phyloP scores from a whole-genome alignment of 805 yeast species.

The Metschnikowia borealis region DNA sequence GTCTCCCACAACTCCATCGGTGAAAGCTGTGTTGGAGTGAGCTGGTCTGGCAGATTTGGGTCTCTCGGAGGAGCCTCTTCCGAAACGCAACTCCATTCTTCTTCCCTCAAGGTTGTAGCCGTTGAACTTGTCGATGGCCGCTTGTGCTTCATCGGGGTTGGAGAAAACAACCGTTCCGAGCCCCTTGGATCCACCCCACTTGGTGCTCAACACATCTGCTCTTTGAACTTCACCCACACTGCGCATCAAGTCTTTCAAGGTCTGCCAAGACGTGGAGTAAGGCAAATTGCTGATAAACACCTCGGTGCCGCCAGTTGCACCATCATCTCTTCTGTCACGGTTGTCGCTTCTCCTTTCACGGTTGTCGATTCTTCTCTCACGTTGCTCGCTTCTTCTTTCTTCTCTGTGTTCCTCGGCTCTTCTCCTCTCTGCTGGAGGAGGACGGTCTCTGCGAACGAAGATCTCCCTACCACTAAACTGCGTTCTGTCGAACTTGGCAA shows the following conservation, averaged over 20 bases:
- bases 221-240: constrained; percentile 72
- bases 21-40: constrained; percentile 50
- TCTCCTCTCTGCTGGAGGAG: constrained; percentile 57
- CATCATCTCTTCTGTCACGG: constrained; percentile 10
- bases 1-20: constrained; percentile 61
- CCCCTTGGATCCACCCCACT: constrained; percentile 77
- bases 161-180: constrained; percentile 76
- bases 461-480: constrained; percentile 70
- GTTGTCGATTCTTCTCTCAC: constrained; percentile 8
- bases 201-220: constrained; percentile 70
- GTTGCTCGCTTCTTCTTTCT: constrained; percentile 17
- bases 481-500: constrained; percentile 61
- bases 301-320: constrained; percentile 45
- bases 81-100: constrained; percentile 73
- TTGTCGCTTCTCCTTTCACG: neutral
- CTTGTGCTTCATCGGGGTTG: constrained; percentile 61
- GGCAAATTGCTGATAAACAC: constrained; percentile 82
- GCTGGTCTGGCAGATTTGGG: constrained; percentile 14
- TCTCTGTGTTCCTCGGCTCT: constrained; percentile 19
- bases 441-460: constrained; percentile 87
- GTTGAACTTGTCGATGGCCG: constrained; percentile 66
- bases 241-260: constrained; percentile 78
- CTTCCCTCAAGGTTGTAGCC: constrained; percentile 76
- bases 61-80: constrained; percentile 27
- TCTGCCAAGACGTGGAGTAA: constrained; percentile 77